Conservation (phyloP, 768 basidiomycete genomes). For the Podaxis rugospora region DNA sequence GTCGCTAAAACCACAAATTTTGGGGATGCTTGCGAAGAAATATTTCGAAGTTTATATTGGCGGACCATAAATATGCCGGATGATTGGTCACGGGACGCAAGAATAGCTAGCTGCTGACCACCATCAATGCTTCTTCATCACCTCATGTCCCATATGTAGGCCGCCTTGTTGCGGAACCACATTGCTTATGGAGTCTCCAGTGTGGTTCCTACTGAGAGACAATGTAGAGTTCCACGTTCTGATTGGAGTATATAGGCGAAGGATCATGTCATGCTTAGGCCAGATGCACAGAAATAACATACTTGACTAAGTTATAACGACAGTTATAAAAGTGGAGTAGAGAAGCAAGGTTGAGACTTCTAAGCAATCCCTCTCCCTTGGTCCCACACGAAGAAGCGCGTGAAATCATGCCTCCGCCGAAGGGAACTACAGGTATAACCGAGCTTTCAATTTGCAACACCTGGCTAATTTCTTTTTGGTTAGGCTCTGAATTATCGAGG, state of each 20-base stretch:
- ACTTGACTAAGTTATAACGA: neutral
- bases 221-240: neutral
- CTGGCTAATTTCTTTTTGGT: neutral
- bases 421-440: conserved; percentile 37
- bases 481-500: conserved; percentile 40
- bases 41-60: neutral
- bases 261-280: neutral
- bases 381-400: conserved; percentile 4
- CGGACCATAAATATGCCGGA: neutral
- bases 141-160: neutral
- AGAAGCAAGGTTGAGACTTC: neutral
- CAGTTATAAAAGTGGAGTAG: conserved; percentile 5
- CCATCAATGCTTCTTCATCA: conserved; percentile 2
- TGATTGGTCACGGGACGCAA: conserved; percentile 6
- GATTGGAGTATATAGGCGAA: conserved; percentile 1
- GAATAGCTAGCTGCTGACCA: neutral
- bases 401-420: conserved; percentile 29
- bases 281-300: neutral
- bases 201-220: neutral
- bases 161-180: neutral
- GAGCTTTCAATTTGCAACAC: neutral
- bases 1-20: neutral
- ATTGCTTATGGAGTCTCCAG: neutral
- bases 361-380: neutral
- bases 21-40: neutral